Conservation (phyloP, 2,329 filamentous ascomycete species). For the Nannizziopsis barbatae region DNA sequence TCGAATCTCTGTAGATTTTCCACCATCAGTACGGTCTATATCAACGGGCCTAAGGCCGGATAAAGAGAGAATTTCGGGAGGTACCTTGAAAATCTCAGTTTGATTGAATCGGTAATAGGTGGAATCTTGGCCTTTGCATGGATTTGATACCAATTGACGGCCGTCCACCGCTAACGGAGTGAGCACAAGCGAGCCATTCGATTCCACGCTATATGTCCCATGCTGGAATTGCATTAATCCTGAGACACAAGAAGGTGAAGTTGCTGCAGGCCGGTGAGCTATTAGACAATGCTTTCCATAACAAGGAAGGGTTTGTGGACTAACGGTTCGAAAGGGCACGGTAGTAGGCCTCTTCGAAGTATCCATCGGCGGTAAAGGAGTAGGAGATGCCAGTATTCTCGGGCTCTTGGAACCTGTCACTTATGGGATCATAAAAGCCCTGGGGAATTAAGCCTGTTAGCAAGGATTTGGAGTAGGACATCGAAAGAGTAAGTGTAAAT, state of each 20-base stretch:
- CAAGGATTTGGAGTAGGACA: conserved; percentile 11
- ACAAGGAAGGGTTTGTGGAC: conserved; percentile 22
- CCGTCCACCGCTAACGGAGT: conserved; percentile 55
- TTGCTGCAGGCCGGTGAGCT: conserved; percentile 35
- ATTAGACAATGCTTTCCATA: conserved; percentile 10
- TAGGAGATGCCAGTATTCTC: conserved; percentile 58
- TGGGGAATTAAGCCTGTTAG: conserved; percentile 24
- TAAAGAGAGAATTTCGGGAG: too few relatives aligned
- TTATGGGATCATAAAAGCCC: conserved; percentile 58
- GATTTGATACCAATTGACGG: conserved; percentile 54
- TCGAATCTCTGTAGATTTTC: conserved; percentile 27
- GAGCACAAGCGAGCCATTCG: conserved; percentile 49
- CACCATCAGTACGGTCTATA: not conserved
- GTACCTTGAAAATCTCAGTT: conserved; percentile 51
- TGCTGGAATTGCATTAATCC: conserved; percentile 65
- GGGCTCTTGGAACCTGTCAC: conserved; percentile 57
- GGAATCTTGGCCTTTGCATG: conserved; percentile 46
- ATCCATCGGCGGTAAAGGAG: conserved; percentile 58
- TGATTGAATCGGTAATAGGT: conserved; percentile 58
- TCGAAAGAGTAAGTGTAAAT: not conserved
- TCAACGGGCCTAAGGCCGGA: too few relatives aligned
- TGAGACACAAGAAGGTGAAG: conserved; percentile 49
- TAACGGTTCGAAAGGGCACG: conserved; percentile 57
- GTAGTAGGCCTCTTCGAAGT: conserved; percentile 60
- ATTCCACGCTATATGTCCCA: conserved; percentile 47